Evolutionary conservation across 176 grass and related monocot species (phyloP).

Genomic region (Panicum miliaceum): DNA sequence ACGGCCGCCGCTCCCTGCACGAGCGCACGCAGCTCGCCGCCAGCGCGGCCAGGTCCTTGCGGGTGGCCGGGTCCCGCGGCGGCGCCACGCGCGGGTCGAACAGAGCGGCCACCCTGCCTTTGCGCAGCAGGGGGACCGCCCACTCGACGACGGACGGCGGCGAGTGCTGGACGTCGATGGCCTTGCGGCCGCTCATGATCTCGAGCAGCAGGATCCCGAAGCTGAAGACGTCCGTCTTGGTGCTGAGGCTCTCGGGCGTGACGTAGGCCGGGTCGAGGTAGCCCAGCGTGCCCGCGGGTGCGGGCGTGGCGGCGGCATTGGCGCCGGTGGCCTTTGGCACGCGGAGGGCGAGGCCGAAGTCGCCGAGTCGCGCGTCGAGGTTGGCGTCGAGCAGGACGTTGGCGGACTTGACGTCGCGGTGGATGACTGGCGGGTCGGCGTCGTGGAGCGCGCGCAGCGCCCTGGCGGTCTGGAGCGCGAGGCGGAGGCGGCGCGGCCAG

Average conservation of each 20-base stretch:
- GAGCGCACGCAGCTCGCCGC: constrained; percentile 87
- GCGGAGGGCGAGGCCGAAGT: constrained; percentile 88
- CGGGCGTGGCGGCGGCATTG: constrained; percentile 40
- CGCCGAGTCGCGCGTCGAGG: constrained; percentile 82
- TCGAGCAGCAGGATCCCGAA: constrained; percentile 98
- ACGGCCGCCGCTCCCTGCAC: constrained; percentile 73
- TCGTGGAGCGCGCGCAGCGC: constrained; percentile 81
- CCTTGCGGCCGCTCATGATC: constrained; percentile 96
- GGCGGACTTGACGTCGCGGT: constrained; percentile 65
- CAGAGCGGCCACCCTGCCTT: constrained; percentile 71
- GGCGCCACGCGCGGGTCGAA: constrained; percentile 78
- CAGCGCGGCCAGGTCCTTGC: constrained; percentile 74
- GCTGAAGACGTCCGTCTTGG: constrained; percentile 99
- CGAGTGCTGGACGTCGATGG: constrained; percentile 91
- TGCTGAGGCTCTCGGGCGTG: constrained; percentile 93
- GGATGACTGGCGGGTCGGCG: constrained; percentile 55
- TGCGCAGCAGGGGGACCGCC: constrained; percentile 84
- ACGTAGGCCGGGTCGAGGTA: constrained; percentile 97
- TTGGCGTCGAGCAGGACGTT: constrained; percentile 65
- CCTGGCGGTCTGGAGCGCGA: constrained; percentile 83
- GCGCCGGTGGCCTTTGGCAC: constrained; percentile 31
- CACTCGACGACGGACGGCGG: constrained; percentile 97
- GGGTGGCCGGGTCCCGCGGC: constrained; percentile 53
- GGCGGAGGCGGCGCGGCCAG: constrained; percentile 77
- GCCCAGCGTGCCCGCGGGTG: constrained; percentile 85